A percentile compares a stretch with the other conserved stretches of the same genome.
Conservation (phyloP, 2,329 filamentous ascomycete species). For the Beauveria pseudobassiana region DNA sequence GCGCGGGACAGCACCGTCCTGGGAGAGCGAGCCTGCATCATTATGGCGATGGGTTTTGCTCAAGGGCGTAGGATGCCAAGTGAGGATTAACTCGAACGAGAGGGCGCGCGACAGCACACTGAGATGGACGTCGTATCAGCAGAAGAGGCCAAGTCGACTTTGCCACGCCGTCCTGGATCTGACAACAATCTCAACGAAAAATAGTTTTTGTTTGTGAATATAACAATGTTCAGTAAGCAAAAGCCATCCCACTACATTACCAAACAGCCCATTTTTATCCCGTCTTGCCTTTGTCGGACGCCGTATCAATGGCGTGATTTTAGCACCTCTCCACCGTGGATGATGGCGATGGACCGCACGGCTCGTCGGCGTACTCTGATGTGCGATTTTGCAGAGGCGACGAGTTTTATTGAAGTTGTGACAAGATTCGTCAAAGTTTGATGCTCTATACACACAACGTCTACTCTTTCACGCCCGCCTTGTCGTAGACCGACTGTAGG, state of each 20-base stretch:
- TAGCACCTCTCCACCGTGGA: slow-evolving; percentile 2
- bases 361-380: neutral
- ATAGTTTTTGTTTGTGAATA: too few relatives aligned
- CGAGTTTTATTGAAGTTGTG: too few relatives aligned
- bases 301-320: slow-evolving; percentile 8
- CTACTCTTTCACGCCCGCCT: too few relatives aligned
- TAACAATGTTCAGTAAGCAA: too few relatives aligned
- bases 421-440: too few relatives aligned
- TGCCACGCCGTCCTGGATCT: neutral
- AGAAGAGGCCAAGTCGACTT: too few relatives aligned
- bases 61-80: neutral
- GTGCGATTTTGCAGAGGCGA: too few relatives aligned
- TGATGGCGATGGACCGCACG: slow-evolving; percentile 2
- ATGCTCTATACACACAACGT: too few relatives aligned
- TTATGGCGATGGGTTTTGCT: neutral
- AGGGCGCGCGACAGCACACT: neutral
- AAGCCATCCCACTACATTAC: neutral
- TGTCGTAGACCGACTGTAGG: neutral
- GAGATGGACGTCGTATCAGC: neutral
- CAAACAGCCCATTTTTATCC: slow-evolving; percentile 2
- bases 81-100: neutral
- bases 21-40: neutral
- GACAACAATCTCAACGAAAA: neutral
- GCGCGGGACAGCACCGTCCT: neutral
- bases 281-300: neutral